Base-by-base conservation (phyloP, 1,284 basidiomycete species). In the Schizophyllum amplum region DNA sequence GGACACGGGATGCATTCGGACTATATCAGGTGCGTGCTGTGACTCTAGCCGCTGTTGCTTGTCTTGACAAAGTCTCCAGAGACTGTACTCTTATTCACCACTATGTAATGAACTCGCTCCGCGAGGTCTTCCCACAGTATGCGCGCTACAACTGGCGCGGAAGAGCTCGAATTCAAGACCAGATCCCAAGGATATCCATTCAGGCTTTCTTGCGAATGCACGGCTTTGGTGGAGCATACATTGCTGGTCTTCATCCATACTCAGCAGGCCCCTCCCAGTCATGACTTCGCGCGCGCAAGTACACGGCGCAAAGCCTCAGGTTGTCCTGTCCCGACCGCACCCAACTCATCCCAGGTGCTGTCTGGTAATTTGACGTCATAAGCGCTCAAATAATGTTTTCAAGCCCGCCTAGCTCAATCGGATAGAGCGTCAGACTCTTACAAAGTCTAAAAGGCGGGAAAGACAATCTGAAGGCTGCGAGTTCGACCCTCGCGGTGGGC, bases 361-460 rank as follows among this genome's bases (percentile, higher is more conserved):
- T 33, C n/a, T n/a, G n/a, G n/a, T n/a, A n/a, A 33, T 33, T 33
- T 33, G 27, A 33, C 33, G 33, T 17, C 3, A 13, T 9, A 42
- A 42, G 33, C 33, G n/a, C n/a, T n/a, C n/a, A n/a, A n/a, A n/a
- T n/a, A n/a, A n/a, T n/a, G n/a, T 4, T 42, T 3, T 9, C 33
- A 42, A 42, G 84, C 85, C 84, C 81, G 85, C 83, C 84, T 86
- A 87, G 85, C 85, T 87, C 85, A 86, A 86, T 87, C 81, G 83
- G 83, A 83, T 85, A 87, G 85, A 87, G 84, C 84, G 83, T 87
- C 84, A 85, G 84, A 86, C 85, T 86, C 70, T 75, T 73, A 75
- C 54, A n/a, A n/a, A n/a, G n/a, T 42, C 33, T 42, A 9, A 9
- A 9, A 42, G 33, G 33, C 33, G 33, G 33, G 33, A 42, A n/a